Percentiles rank a stretch among this genome's conserved stretches.
phyloP scores from a whole-genome alignment of 78 protist genomes.

The Goniomonas avonlea region DNA sequence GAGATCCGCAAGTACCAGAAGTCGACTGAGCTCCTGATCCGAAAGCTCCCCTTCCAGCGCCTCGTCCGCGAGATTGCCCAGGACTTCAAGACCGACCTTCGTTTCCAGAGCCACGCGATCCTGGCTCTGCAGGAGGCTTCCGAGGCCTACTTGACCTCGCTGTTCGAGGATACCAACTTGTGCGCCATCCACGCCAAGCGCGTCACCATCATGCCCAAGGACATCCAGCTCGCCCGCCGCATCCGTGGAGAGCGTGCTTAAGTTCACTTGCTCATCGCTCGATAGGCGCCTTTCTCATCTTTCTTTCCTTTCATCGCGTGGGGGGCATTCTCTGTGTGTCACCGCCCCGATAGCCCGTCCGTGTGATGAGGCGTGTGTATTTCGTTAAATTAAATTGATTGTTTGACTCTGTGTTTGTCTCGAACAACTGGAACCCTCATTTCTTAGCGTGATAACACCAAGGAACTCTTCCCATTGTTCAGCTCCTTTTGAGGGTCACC shows the following conservation, averaged over 20 bases:
- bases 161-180: slow-evolving; percentile 65
- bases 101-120: slow-evolving; percentile 83
- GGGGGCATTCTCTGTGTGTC: too few species aligned
- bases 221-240: slow-evolving; percentile 86
- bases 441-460: too few species aligned
- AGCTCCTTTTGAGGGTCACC: too few species aligned
- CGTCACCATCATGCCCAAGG: slow-evolving; percentile 91
- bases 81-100: slow-evolving; percentile 73
- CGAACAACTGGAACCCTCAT: too few species aligned
- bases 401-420: too few species aligned
- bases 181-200: slow-evolving; percentile 66
- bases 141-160: slow-evolving; percentile 57
- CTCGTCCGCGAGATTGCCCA: slow-evolving; percentile 50
- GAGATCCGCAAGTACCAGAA: slow-evolving; percentile 85
- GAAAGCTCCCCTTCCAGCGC: slow-evolving; percentile 53
- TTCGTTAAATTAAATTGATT: too few species aligned
- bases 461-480: too few species aligned
- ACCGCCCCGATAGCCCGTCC: too few species aligned
- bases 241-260: slow-evolving; percentile 76
- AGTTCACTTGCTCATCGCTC: too few species aligned
- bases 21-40: slow-evolving; percentile 75
- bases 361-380: too few species aligned
- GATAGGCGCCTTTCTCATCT: too few species aligned
- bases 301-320: too few species aligned
- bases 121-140: slow-evolving; percentile 86